These are phyloP conservation scores for Tolypocladium sp. DNA, from an alignment of 2,329 filamentous ascomycete species.

Conservation along the genomic window DNA sequence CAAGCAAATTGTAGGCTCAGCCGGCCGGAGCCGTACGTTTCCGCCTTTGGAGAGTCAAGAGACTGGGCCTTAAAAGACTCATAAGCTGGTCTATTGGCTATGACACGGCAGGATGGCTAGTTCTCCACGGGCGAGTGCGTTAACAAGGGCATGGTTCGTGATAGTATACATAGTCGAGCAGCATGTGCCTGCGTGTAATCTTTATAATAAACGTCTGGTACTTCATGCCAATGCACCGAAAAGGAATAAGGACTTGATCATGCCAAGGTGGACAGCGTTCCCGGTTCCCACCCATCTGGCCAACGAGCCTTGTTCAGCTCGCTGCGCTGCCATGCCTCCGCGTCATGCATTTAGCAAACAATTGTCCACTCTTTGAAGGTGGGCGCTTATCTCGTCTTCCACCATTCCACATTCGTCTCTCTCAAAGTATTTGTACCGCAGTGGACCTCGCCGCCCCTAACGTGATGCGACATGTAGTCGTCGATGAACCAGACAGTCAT, in stretches of 20 bases:
- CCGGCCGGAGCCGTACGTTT: neutral
- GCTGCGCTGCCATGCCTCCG: neutral
- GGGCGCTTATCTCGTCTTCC: neutral
- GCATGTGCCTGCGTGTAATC: neutral
- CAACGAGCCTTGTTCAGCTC: neutral
- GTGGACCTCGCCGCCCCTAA: slow-evolving; percentile 13
- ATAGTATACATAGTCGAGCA: neutral
- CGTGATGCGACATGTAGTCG: slow-evolving; percentile 13
- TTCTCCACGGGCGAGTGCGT: neutral
- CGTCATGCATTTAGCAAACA: neutral
- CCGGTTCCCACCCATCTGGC: neutral
- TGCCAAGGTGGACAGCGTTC: neutral
- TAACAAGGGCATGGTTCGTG: neutral
- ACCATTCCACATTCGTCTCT: slow-evolving; percentile 2
- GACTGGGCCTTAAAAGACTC: neutral
- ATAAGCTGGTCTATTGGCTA: neutral
- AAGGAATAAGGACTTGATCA: neutral
- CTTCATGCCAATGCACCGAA: neutral
- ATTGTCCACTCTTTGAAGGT: neutral
- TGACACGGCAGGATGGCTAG: neutral
- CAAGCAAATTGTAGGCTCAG: neutral
- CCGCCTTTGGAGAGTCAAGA: neutral
- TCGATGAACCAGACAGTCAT: slow-evolving; percentile 12
- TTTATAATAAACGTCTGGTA: too few species aligned
- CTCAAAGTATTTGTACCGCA: slow-evolving; percentile 13